These are phyloP conservation scores for Phialemoniopsis sp. DNA, from an alignment of 2,329 filamentous ascomycete genomes.

Conservation along the genomic window DNA sequence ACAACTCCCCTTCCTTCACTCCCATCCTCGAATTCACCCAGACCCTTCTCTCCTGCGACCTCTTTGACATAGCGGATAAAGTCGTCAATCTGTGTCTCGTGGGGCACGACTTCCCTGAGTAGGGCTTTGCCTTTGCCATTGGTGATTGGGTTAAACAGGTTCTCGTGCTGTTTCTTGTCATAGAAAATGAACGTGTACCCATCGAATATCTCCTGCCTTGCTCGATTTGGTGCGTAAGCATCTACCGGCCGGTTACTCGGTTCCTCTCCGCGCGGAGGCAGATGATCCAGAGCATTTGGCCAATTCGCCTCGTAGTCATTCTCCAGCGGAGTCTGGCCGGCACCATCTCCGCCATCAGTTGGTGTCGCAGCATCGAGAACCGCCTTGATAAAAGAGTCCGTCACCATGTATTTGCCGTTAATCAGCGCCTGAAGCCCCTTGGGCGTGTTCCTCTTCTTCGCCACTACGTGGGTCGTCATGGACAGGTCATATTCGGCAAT, in stretches of 20 bases:
- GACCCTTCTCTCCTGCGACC: slow-evolving; percentile 69
- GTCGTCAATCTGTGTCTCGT: slow-evolving; percentile 66
- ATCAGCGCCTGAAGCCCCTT: slow-evolving; percentile 85
- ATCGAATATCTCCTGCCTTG: slow-evolving; percentile 70
- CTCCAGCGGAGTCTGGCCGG: slow-evolving; percentile 54
- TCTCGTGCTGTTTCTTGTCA: slow-evolving; percentile 70
- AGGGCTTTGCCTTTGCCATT: slow-evolving; percentile 81
- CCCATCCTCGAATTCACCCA: slow-evolving; percentile 60
- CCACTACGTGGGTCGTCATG: slow-evolving; percentile 81
- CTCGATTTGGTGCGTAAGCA: slow-evolving; percentile 67
- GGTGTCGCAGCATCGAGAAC: slow-evolving; percentile 57
- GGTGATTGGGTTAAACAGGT: slow-evolving; percentile 68
- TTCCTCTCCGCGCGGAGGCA: slow-evolving; percentile 74
- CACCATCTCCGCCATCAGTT: slow-evolving; percentile 40
- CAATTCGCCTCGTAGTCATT: slow-evolving; percentile 74
- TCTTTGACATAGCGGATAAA: slow-evolving; percentile 74
- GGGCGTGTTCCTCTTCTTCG: slow-evolving; percentile 84
- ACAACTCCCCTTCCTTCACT: slow-evolving; percentile 69
- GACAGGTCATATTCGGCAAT: slow-evolving; percentile 65
- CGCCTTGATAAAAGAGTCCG: slow-evolving; percentile 68
- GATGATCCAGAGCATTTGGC: slow-evolving; percentile 68
- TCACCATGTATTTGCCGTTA: slow-evolving; percentile 74
- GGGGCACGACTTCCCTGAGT: slow-evolving; percentile 55
- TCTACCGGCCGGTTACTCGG: slow-evolving; percentile 62
- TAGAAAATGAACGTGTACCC: slow-evolving; percentile 90